Percentiles rank a stretch among this genome's conserved stretches.
Conservation (phyloP, 164 flowering plant genomes). For the Annona squamosa region DNA sequence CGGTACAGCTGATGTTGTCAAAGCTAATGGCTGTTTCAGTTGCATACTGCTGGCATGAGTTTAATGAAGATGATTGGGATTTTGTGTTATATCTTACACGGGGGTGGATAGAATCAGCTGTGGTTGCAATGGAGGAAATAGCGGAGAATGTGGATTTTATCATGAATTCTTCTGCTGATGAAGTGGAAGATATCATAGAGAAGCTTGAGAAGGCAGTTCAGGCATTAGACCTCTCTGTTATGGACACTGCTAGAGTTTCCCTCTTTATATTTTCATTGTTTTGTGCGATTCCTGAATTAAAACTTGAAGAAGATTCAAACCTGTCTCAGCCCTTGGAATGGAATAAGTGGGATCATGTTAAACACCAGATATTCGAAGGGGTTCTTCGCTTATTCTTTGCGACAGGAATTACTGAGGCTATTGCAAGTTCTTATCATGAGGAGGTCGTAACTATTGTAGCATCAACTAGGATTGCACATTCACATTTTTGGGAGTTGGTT, state of each 20-base stretch:
- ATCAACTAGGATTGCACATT: constrained; percentile 37
- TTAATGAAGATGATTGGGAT: constrained; percentile 83
- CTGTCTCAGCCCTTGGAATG: constrained; percentile 19
- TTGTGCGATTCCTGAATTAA: constrained; percentile 28
- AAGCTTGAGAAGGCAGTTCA: constrained; percentile 36
- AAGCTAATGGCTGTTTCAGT: constrained; percentile 58
- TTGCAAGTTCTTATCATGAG: constrained; percentile 37
- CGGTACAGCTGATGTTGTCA: constrained; percentile 45
- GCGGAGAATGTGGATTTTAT: constrained; percentile 63
- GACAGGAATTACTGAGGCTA: constrained; percentile 70
- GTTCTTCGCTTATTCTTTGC: constrained; percentile 82
- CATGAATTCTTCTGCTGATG: constrained; percentile 20
- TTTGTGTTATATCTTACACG: constrained; percentile 49
- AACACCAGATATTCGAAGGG: constrained; percentile 56
- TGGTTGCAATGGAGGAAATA: constrained; percentile 72
- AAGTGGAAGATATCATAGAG: constrained; percentile 23
- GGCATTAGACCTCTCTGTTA: constrained; percentile 24
- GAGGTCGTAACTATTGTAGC: constrained; percentile 57
- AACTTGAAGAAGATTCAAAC: constrained; percentile 22
- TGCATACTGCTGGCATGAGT: constrained; percentile 76
- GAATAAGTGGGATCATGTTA: constrained; percentile 45
- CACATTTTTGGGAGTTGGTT: constrained; percentile 73
- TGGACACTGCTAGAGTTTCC: constrained; percentile 50
- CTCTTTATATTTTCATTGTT: constrained; percentile 49
- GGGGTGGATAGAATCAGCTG: constrained; percentile 71